These are phyloP conservation scores for Pleurotus pulmonarius DNA, from an alignment of 768 basidiomycete species.

Conservation along the genomic window DNA sequence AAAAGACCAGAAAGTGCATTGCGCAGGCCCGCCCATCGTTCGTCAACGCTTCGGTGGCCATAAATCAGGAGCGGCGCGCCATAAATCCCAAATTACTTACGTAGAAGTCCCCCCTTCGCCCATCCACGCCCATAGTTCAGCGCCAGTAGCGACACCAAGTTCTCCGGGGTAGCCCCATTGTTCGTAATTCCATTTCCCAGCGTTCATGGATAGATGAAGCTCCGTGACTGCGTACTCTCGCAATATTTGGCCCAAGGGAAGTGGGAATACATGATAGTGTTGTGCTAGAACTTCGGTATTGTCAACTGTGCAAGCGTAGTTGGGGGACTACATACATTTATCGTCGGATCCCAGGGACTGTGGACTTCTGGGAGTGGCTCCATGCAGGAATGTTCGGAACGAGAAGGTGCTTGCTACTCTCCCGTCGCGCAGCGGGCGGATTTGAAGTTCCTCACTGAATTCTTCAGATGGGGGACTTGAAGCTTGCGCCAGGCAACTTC, in stretches of 20 bases:
- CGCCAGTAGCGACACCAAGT: constrained; percentile 75
- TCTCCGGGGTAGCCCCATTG: constrained; percentile 82
- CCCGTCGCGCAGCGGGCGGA: constrained; percentile 70
- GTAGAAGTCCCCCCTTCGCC: constrained; percentile 52
- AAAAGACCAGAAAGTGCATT: constrained; percentile 92
- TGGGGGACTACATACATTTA: constrained; percentile 30
- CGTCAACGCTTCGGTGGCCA: constrained; percentile 49
- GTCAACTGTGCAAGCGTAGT: no score
- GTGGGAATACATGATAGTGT: constrained; percentile 85
- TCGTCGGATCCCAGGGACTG: constrained; percentile 45
- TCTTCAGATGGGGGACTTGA: constrained; percentile 30
- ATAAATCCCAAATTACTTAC: constrained; percentile 30
- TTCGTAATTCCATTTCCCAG: constrained; percentile 89
- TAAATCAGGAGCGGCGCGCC: background rate
- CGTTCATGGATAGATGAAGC: constrained; percentile 84
- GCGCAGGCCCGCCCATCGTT: constrained; percentile 80
- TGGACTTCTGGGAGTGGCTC: constrained; percentile 55
- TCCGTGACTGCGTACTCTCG: constrained; percentile 84
- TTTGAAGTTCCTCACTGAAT: constrained; percentile 43
- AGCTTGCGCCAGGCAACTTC: constrained; percentile 10
- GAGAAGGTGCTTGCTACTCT: constrained; percentile 78
- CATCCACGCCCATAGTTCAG: constrained; percentile 92
- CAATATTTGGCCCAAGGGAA: constrained; percentile 83
- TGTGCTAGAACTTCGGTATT: constrained; percentile 45
- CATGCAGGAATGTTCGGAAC: constrained; percentile 63